Conservation (phyloP, 1,139 yeast species). For the Diutina ranongensis region DNA sequence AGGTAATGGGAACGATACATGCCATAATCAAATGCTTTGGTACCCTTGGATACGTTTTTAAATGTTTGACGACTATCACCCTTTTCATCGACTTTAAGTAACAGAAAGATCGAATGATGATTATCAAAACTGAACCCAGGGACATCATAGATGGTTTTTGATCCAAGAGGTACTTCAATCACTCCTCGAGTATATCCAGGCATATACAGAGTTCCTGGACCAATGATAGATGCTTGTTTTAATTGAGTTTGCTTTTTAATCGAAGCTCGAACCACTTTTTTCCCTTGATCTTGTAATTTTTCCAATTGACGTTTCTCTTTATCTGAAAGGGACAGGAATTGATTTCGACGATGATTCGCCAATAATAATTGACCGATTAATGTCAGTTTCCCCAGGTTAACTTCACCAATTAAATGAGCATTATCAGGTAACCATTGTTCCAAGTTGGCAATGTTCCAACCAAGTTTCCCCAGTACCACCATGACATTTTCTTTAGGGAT, state of each 20-base stretch:
- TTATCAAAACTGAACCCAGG: conserved; percentile 34
- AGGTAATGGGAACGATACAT: conserved; percentile 24
- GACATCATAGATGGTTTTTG: conserved; percentile 34
- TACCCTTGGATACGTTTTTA: conserved; percentile 28
- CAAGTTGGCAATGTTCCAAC: conserved; percentile 38
- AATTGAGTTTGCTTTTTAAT: background rate
- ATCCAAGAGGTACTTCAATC: conserved; percentile 22
- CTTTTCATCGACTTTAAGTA: conserved; percentile 15
- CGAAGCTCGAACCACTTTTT: background rate
- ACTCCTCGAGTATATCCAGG: conserved; percentile 49
- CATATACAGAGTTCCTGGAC: conserved; percentile 37
- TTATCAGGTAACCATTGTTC: conserved; percentile 12
- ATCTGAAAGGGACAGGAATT: background rate
- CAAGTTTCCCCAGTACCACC: conserved; percentile 27
- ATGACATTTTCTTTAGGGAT: conserved; percentile 36
- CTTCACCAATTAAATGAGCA: conserved; percentile 55
- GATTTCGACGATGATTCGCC: too few relatives aligned
- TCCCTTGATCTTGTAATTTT: background rate
- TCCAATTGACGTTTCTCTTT: background rate
- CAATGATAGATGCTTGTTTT: conserved; percentile 10
- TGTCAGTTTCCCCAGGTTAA: conserved; percentile 71
- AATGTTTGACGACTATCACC: conserved; percentile 9
- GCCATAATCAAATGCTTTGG: conserved; percentile 22
- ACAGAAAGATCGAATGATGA: conserved; percentile 16
- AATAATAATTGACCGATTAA: conserved; percentile 38